Percentiles rank a stretch among this genome's conserved stretches.
Conservation (phyloP, 352 stramenopile species). For the Pythium brassicae region DNA sequence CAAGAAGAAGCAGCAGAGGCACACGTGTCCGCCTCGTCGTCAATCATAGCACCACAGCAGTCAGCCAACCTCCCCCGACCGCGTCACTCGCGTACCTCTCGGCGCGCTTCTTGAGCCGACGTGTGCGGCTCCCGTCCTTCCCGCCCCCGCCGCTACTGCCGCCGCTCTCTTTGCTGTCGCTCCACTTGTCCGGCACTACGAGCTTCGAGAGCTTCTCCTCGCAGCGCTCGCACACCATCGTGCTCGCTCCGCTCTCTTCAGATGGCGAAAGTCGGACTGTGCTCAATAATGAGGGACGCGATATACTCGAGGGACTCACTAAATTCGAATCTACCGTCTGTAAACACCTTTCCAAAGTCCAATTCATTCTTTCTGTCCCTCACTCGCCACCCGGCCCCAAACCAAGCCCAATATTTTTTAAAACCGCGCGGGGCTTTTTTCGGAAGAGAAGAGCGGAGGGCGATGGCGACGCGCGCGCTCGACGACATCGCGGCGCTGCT, state of each 20-base stretch:
- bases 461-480: slow-evolving; percentile 19
- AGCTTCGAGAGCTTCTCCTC: slow-evolving; percentile 76
- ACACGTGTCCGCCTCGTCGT: slow-evolving; percentile 2
- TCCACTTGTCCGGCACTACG: slow-evolving; percentile 76
- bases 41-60: background rate
- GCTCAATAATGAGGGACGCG: background rate
- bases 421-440: slow-evolving; percentile 7
- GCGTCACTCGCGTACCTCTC: slow-evolving; percentile 22
- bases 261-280: no score
- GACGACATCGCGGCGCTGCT: slow-evolving; percentile 56
- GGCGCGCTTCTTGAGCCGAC: slow-evolving; percentile 37
- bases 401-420: background rate
- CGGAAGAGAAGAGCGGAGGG: slow-evolving; percentile 3
- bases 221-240: slow-evolving; percentile 77
- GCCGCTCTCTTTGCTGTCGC: slow-evolving; percentile 53
- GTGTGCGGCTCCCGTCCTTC: slow-evolving; percentile 25
- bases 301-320: background rate
- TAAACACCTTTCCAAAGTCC: no score
- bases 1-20: background rate
- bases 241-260: no score
- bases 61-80: background rate
- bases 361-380: no score
- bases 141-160: slow-evolving; percentile 9
- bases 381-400: no score
- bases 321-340: slow-evolving; percentile 3